phyloP scores from a whole-genome alignment of 1,284 basidiomycete genomes.

The Cutaneotrichosporon sp. region DNA sequence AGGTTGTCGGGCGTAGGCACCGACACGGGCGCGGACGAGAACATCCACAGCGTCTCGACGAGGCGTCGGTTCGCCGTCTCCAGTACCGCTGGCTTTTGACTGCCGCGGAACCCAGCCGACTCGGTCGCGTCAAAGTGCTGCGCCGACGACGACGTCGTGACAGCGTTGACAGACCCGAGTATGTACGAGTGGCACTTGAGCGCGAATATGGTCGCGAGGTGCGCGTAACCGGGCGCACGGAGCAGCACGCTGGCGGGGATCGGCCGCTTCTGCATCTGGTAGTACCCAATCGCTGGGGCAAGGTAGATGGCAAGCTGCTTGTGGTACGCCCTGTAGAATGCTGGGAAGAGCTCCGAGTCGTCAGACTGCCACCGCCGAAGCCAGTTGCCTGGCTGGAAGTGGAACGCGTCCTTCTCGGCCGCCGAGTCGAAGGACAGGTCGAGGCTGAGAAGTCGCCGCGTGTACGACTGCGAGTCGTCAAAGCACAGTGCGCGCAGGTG shows the following conservation, averaged over 20 bases:
- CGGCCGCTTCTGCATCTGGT: constrained; percentile 33
- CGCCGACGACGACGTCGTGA: constrained; percentile 46
- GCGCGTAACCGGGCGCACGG: constrained; percentile 50
- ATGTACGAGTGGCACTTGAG: constrained; percentile 50
- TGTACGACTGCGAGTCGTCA: constrained; percentile 45
- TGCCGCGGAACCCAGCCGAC: constrained; percentile 50
- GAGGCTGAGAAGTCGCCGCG: constrained; percentile 31
- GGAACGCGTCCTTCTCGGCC: constrained; percentile 46
- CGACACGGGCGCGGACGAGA: constrained; percentile 39
- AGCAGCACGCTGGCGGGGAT: constrained; percentile 44
- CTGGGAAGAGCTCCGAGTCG: constrained; percentile 53
- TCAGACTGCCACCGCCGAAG: constrained; percentile 50
- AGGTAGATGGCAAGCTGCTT: constrained; percentile 50
- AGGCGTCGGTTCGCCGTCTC: constrained; percentile 52
- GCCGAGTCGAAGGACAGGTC: constrained; percentile 31
- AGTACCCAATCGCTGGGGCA: constrained; percentile 40
- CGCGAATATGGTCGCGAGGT: constrained; percentile 48
- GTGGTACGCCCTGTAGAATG: constrained; percentile 54
- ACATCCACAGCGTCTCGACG: constrained; percentile 50
- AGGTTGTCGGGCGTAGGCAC: constrained; percentile 26
- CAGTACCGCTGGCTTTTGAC: constrained; percentile 51
- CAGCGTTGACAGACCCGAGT: constrained; percentile 49
- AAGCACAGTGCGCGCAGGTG: constrained; percentile 43
- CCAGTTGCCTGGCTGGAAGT: constrained; percentile 50
- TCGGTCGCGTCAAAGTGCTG: constrained; percentile 51